Evolutionary conservation across 139 green algal species (phyloP).

Genomic region (Pleodorina starrii): DNA sequence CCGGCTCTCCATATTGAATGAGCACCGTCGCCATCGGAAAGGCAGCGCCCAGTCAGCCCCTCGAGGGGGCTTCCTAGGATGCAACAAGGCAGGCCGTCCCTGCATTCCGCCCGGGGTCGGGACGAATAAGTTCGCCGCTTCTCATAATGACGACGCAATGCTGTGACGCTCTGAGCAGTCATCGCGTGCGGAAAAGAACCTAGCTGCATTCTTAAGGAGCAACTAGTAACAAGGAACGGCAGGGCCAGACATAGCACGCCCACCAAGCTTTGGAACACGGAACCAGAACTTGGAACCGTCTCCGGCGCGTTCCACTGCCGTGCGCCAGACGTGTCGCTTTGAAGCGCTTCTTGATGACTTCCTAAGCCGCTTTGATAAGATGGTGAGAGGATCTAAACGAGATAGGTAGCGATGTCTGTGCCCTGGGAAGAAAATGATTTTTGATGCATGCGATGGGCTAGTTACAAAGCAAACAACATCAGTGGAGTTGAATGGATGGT

Average conservation of each 20-base stretch:
- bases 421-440: too few relatives aligned
- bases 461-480: too few relatives aligned
- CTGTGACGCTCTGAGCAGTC: not conserved
- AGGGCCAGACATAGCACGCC: not conserved
- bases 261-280: not conserved
- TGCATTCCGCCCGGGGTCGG: not conserved
- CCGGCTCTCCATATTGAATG: constrained; percentile 3
- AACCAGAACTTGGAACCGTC: not conserved
- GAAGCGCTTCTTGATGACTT: too few relatives aligned
- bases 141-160: not conserved
- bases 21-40: constrained; percentile 22
- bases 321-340: not conserved
- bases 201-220: too few relatives aligned
- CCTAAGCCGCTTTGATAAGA: too few relatives aligned
- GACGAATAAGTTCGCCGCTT: not conserved
- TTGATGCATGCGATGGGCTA: too few relatives aligned
- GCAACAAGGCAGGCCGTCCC: not conserved
- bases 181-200: not conserved
- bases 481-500: too few relatives aligned
- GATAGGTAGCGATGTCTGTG: too few relatives aligned
- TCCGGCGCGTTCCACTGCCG: not conserved
- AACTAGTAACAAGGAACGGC: not conserved
- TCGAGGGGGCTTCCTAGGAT: not conserved
- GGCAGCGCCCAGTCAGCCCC: not conserved
- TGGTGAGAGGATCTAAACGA: too few relatives aligned